Conservation (phyloP, 2,329 filamentous ascomycete genomes). For the Verticillium longisporum region DNA sequence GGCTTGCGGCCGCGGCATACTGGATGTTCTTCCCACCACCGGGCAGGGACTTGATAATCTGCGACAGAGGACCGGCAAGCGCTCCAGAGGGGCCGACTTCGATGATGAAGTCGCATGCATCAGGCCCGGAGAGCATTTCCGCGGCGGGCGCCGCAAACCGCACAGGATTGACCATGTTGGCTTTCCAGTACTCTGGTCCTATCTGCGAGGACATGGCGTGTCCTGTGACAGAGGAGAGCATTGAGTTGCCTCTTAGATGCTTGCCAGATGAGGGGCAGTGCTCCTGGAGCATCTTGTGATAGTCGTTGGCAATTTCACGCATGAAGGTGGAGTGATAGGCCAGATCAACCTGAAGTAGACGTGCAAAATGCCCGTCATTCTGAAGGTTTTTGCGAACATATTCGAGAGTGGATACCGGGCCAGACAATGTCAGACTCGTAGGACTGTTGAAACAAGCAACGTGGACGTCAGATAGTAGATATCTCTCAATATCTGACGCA, state of each 20-base stretch:
- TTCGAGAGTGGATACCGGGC: neutral
- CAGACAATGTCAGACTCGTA: constrained; percentile 6
- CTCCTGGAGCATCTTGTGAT: neutral
- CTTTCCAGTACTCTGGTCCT: constrained; percentile 3
- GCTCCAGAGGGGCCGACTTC: constrained; percentile 22
- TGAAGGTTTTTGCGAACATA: neutral
- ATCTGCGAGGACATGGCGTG: neutral
- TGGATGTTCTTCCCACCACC: neutral
- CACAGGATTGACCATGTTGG: constrained; percentile 6
- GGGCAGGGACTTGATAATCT: constrained; percentile 12
- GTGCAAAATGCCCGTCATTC: constrained; percentile 13
- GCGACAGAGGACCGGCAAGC: constrained; percentile 20
- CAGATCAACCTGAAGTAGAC: constrained; percentile 14
- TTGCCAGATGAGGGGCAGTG: neutral
- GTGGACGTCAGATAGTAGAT: neutral
- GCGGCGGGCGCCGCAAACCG: constrained; percentile 1
- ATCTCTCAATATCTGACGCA: neutral
- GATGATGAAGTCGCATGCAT: constrained; percentile 11
- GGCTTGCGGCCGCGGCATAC: neutral
- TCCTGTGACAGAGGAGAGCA: constrained; percentile 12
- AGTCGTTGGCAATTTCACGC: neutral
- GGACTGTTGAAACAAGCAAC: constrained; percentile 10
- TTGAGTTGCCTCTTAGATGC: neutral
- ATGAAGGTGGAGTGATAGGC: constrained; percentile 11
- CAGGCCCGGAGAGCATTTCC: neutral